Evolutionary conservation across 176 grass and related monocot species (phyloP).

Genomic region (Bromus sterilis): DNA sequence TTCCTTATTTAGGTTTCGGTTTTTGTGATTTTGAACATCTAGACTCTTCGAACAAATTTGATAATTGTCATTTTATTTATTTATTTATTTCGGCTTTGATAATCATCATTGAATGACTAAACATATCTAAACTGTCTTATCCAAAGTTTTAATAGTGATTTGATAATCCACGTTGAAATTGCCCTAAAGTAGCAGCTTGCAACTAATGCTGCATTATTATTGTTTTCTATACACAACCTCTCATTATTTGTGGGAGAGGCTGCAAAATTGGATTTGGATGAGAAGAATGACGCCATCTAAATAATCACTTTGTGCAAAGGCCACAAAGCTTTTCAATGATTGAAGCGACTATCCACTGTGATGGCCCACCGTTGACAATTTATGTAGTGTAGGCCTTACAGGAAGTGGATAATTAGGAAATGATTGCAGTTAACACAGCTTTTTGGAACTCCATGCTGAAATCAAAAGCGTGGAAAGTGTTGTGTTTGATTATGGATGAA

Average conservation of each 20-base stretch:
- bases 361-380: neutral
- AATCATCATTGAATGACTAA: no score
- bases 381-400: neutral
- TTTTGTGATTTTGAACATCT: no score
- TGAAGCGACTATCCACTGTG: slow-evolving; percentile 30
- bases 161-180: no score
- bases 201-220: neutral
- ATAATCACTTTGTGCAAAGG: slow-evolving; percentile 24
- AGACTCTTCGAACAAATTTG: no score
- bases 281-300: slow-evolving; percentile 34
- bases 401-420: slow-evolving; percentile 27
- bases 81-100: no score
- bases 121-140: no score
- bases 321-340: slow-evolving; percentile 36
- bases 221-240: neutral
- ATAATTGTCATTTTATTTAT: no score
- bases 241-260: slow-evolving; percentile 32
- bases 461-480: neutral
- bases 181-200: no score
- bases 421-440: no score
- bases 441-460: neutral
- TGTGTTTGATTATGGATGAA: neutral
- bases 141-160: no score
- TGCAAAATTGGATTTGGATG: slow-evolving; percentile 36
- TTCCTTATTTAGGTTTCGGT: no score